These are phyloP conservation scores for Neoscytalidium dimidiatum DNA, from an alignment of 2,329 filamentous ascomycete genomes.

Conservation along the genomic window DNA sequence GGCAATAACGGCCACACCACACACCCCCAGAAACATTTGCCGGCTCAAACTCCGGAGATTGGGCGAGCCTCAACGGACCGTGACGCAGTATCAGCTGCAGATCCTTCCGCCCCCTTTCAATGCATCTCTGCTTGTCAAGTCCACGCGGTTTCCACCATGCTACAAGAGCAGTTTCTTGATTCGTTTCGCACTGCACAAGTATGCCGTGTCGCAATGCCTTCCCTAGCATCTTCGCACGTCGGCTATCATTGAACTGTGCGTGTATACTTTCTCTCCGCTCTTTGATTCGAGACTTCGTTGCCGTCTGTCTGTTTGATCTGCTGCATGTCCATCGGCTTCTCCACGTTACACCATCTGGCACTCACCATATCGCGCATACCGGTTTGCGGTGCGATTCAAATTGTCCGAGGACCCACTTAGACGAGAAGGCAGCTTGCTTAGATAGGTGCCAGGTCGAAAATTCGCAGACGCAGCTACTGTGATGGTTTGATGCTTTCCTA, in stretches of 20 bases:
- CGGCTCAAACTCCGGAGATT: not conserved
- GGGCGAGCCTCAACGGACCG: not conserved
- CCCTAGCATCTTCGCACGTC: not conserved
- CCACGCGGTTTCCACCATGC: not conserved
- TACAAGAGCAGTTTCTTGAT: not conserved
- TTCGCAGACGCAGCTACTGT: too few species aligned
- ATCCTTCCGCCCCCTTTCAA: not conserved
- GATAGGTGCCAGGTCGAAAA: too few species aligned
- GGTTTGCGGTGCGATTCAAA: not conserved
- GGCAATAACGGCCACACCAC: too few species aligned
- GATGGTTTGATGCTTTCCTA: too few species aligned
- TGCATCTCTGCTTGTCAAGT: not conserved
- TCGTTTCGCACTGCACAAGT: not conserved
- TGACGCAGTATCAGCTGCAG: constrained; percentile 2
- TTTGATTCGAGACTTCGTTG: not conserved
- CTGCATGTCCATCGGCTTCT: too few species aligned
- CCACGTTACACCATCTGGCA: too few species aligned
- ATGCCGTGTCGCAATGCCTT: not conserved
- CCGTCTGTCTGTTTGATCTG: too few species aligned
- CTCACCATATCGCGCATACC: too few species aligned
- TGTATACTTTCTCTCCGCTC: not conserved
- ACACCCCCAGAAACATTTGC: not conserved
- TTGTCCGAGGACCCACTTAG: not conserved
- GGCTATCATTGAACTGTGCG: not conserved
- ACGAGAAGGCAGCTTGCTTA: not conserved